Conservation (phyloP, 306 rosid genomes). For the Calophaca sinica region DNA sequence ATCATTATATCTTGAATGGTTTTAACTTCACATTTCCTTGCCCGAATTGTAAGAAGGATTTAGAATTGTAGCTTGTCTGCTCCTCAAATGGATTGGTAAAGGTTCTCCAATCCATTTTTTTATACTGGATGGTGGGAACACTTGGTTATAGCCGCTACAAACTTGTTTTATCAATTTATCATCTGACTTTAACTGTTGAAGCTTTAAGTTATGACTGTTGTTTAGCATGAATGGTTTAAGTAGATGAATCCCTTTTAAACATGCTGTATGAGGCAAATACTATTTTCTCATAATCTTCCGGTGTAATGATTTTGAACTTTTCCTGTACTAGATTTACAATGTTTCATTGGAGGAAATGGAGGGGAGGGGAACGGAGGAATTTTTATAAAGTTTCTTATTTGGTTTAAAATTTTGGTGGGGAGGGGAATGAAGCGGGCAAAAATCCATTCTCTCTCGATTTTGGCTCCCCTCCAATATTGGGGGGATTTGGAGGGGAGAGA, state of each 20-base stretch:
- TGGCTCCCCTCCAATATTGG: background rate
- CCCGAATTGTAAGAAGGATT: slow-evolving; percentile 26
- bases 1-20: slow-evolving; percentile 25
- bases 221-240: slow-evolving; percentile 26
- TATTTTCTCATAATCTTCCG: slow-evolving; percentile 23
- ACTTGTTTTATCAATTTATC: background rate
- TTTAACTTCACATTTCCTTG: slow-evolving; percentile 12
- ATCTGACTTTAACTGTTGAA: slow-evolving; percentile 13
- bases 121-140: slow-evolving; percentile 22
- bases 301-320: background rate
- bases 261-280: slow-evolving; percentile 35
- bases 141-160: slow-evolving; percentile 17
- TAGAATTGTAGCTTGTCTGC: slow-evolving; percentile 32
- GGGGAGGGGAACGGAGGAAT: background rate
- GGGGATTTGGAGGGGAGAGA: background rate
- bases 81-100: slow-evolving; percentile 19
- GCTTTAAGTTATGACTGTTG: background rate
- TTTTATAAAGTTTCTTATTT: background rate
- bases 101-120: slow-evolving; percentile 10
- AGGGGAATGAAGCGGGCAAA: background rate
- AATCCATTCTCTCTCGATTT: background rate
- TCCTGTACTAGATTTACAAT: background rate
- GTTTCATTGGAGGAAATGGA: background rate
- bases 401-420: background rate
- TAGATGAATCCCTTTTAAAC: slow-evolving; percentile 11